Percentiles rank a stretch among this genome's conserved stretches.
These are phyloP conservation scores for Boletus sensibilis DNA, from an alignment of 768 basidiomycete species.

Conservation along the genomic window DNA sequence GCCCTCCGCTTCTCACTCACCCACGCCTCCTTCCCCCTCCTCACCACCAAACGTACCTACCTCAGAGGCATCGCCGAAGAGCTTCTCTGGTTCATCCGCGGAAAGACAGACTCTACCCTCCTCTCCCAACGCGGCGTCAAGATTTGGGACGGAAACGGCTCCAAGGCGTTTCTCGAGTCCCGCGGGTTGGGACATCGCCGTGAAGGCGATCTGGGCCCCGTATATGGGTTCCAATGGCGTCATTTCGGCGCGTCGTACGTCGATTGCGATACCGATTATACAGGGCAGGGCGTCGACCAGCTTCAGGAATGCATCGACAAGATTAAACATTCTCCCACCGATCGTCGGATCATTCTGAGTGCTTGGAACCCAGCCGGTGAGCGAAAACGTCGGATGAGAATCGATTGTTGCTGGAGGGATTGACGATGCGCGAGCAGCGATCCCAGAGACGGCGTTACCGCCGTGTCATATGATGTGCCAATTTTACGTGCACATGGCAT, in stretches of 20 bases:
- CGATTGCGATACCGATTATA: conserved; percentile 73
- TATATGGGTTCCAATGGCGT: conserved; percentile 97
- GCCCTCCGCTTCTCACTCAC: conserved; percentile 86
- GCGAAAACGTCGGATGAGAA: conserved; percentile 8
- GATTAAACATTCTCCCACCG: conserved; percentile 90
- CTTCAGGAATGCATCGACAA: conserved; percentile 84
- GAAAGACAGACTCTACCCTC: conserved; percentile 75
- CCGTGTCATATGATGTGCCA: conserved; percentile 99
- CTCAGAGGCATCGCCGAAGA: conserved; percentile 90
- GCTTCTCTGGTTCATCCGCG: conserved; percentile 90
- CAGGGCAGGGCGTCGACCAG: conserved; percentile 89
- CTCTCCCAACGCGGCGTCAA: conserved; percentile 82
- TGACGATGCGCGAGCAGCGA: conserved; percentile 52
- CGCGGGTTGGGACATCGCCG: conserved; percentile 81
- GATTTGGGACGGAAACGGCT: conserved; percentile 98
- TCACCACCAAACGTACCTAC: conserved; percentile 96
- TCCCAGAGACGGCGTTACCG: conserved; percentile 92
- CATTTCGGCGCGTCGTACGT: conserved; percentile 87
- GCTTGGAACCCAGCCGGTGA: conserved; percentile 98
- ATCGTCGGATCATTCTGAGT: conserved; percentile 89
- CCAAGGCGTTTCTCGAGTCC: conserved; percentile 79
- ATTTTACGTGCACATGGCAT: conserved; percentile 93
- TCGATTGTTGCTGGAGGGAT: no score
- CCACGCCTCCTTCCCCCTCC: conserved; percentile 72
- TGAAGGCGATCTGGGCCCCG: conserved; percentile 93